phyloP scores from a whole-genome alignment of 2,329 filamentous ascomycete species.

The Colletotrichum viniferum region DNA sequence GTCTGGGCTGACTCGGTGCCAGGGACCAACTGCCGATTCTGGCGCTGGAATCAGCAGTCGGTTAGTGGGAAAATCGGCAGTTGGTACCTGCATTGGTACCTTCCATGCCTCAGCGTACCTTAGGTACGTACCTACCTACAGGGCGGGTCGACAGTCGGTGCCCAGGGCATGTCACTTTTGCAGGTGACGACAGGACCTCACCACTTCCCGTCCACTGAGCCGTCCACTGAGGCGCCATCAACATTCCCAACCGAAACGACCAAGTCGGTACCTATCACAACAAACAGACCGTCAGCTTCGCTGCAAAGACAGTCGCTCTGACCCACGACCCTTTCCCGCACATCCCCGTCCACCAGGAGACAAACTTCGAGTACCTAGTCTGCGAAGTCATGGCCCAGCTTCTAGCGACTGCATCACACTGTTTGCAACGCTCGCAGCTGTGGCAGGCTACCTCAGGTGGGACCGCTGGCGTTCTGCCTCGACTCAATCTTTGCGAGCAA shows the following conservation, averaged over 20 bases:
- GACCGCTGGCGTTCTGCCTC: no score
- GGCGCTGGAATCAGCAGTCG: no score
- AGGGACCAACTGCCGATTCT: neutral
- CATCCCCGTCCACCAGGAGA: neutral
- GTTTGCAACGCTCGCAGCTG: no score
- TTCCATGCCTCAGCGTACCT: no score
- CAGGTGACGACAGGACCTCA: neutral
- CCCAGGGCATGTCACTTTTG: neutral
- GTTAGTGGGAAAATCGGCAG: no score
- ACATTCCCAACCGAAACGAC: neutral
- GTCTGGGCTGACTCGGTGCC: neutral
- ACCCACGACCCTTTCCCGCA: neutral
- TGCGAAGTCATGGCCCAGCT: no score
- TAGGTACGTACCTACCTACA: no score
- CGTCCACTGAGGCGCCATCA: neutral
- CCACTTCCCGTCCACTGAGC: neutral
- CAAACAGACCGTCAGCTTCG: neutral
- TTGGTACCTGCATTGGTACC: neutral
- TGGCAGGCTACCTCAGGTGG: no score
- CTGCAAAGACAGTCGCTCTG: neutral
- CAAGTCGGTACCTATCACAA: neutral
- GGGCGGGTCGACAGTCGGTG: no score
- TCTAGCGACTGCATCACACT: no score
- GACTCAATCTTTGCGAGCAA: no score
- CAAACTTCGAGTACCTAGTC: no score